phyloP scores from a whole-genome alignment of 495 filamentous ascomycete species.

The Podospora fimiseda region DNA sequence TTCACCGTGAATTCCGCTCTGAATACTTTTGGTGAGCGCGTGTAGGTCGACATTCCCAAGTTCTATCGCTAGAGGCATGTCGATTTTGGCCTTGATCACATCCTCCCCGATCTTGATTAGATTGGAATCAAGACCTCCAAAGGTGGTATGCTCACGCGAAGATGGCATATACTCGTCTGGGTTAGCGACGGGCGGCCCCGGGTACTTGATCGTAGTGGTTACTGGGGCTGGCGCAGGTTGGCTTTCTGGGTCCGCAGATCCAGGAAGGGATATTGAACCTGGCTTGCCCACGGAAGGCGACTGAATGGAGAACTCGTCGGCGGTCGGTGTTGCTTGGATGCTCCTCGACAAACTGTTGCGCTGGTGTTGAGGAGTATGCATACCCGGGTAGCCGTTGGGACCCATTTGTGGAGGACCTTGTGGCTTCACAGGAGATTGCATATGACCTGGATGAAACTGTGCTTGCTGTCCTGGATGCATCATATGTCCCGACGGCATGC shows the following conservation, averaged over 20 bases:
- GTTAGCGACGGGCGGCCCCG: conserved; percentile 29
- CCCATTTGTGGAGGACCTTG: conserved; percentile 36
- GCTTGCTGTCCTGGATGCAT: conserved; percentile 41
- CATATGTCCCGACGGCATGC: conserved; percentile 39
- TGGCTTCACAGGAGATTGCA: conserved; percentile 47
- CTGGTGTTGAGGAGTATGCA: conserved; percentile 39
- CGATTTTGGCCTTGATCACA: conserved; percentile 57
- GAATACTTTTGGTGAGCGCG: conserved; percentile 86
- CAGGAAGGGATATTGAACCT: conserved; percentile 29
- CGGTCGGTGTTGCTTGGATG: conserved; percentile 32
- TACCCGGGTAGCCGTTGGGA: conserved; percentile 46
- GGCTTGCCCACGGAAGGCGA: conserved; percentile 37
- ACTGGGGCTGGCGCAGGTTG: conserved; percentile 22
- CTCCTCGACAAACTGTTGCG: conserved; percentile 40
- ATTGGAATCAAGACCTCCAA: conserved; percentile 59
- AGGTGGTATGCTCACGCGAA: conserved; percentile 51
- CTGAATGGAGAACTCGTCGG: conserved; percentile 35
- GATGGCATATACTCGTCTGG: conserved; percentile 55
- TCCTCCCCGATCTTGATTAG: conserved; percentile 57
- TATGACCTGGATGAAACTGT: conserved; percentile 42
- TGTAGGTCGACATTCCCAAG: conserved; percentile 84
- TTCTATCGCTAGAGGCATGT: conserved; percentile 67
- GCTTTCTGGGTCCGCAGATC: conserved; percentile 25
- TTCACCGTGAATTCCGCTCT: conserved; percentile 83
- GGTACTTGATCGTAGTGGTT: conserved; percentile 22